Percentiles rank a stretch among this genome's conserved stretches.
These are phyloP conservation scores for Suillus americanus DNA, from an alignment of 768 basidiomycete species.

Conservation along the genomic window DNA sequence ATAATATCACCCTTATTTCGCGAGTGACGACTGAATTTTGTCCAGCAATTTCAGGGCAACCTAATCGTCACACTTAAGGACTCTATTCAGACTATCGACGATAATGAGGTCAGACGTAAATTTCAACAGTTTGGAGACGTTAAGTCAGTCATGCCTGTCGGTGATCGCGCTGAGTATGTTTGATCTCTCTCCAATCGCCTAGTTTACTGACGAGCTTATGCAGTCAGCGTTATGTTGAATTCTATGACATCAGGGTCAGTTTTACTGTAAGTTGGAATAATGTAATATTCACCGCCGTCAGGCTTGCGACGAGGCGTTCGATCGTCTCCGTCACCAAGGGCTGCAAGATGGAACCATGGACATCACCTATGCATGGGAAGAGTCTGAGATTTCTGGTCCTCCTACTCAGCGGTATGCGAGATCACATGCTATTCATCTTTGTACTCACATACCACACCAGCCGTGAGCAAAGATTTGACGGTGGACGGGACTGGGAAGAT, in stretches of 20 bases:
- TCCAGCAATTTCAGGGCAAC: conserved; percentile 78
- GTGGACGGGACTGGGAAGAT: conserved; percentile 49
- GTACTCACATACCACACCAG: conserved; percentile 16
- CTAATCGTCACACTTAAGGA: conserved; percentile 76
- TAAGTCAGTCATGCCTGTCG: conserved; percentile 69
- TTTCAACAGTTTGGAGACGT: conserved; percentile 92
- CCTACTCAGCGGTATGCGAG: conserved; percentile 39
- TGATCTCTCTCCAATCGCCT: neutral
- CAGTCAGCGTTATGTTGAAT: conserved; percentile 92
- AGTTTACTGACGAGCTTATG: conserved; percentile 9
- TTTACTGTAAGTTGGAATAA: neutral
- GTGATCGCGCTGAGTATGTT: conserved; percentile 61
- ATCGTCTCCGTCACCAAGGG: conserved; percentile 75
- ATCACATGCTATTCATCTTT: neutral
- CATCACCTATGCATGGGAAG: conserved; percentile 84
- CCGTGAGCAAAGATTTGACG: conserved; percentile 35
- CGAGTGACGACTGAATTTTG: conserved; percentile 12
- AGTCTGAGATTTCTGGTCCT: conserved; percentile 51
- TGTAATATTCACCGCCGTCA: conserved; percentile 28
- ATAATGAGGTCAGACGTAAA: conserved; percentile 81
- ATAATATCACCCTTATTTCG: conserved; percentile 8
- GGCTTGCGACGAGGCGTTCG: conserved; percentile 79
- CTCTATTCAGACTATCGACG: conserved; percentile 73
- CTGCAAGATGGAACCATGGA: conserved; percentile 88
- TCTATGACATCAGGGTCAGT: conserved; percentile 83